phyloP scores from a whole-genome alignment of 1,284 basidiomycete genomes.

The Flammula alnicola region DNA sequence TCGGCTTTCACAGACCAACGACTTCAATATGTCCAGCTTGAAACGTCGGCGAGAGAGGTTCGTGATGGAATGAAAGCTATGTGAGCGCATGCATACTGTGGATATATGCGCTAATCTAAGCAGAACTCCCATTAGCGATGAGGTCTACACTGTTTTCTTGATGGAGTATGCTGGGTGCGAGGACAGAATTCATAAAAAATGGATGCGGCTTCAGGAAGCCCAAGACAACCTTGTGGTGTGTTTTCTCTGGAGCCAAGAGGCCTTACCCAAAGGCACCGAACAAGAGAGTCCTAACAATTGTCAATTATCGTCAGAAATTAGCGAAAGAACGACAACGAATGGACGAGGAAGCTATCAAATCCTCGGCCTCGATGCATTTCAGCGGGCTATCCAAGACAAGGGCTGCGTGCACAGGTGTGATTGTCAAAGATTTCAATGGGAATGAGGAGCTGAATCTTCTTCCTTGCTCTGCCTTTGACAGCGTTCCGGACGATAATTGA shows the following conservation, averaged over 20 bases:
- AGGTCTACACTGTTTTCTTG: conserved; percentile 16
- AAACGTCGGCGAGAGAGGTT: conserved; percentile 9
- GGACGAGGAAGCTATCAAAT: conserved; percentile 15
- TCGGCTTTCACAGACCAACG: too few relatives aligned
- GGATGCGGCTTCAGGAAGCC: conserved; percentile 15
- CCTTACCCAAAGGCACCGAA: neutral
- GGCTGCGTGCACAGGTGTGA: conserved; percentile 18
- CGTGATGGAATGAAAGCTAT: conserved; percentile 17
- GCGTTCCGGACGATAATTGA: conserved; percentile 7
- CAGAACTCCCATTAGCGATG: conserved; percentile 12
- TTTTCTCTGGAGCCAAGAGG: neutral
- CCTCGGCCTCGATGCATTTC: conserved; percentile 2
- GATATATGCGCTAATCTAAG: conserved; percentile 12
- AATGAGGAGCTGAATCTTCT: neutral
- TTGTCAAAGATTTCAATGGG: neutral
- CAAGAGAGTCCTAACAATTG: neutral
- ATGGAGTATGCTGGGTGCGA: conserved; percentile 24
- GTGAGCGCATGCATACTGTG: conserved; percentile 7
- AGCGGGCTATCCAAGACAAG: conserved; percentile 21
- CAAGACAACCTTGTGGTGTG: conserved; percentile 18
- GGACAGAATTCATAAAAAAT: conserved; percentile 24
- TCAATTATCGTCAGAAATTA: conserved; percentile 8
- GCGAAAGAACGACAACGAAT: conserved; percentile 8
- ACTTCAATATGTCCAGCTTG: conserved; percentile 2
- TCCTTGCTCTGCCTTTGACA: neutral